Conservation (phyloP, 169 alveolate genomes). For the Theileria luwenshuni region DNA sequence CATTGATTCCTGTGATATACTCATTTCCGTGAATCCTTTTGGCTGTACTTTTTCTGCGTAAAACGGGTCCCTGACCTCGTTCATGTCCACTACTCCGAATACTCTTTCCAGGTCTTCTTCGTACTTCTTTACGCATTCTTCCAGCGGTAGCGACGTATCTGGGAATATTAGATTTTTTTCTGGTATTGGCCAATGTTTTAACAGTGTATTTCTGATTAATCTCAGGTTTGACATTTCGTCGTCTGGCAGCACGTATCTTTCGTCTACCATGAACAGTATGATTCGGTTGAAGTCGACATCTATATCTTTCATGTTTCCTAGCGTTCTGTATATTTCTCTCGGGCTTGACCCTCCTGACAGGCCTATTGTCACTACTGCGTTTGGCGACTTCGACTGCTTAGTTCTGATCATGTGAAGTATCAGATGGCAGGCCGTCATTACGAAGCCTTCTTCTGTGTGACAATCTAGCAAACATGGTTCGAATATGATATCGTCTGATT, state of each 20-base stretch:
- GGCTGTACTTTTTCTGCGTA: not conserved
- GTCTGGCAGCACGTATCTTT: constrained; percentile 60
- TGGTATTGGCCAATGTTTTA: constrained; percentile 66
- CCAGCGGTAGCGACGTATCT: constrained; percentile 59
- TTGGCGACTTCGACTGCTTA: constrained; percentile 59
- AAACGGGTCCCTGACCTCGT: not conserved
- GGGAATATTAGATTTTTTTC: constrained; percentile 63
- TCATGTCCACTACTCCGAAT: constrained; percentile 41
- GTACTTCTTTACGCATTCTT: constrained; percentile 62
- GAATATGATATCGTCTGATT: constrained; percentile 37
- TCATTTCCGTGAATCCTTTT: not conserved
- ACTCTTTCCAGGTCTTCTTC: constrained; percentile 57
- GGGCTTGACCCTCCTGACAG: constrained; percentile 67
- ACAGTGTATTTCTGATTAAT: constrained; percentile 59
- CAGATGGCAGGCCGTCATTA: constrained; percentile 59
- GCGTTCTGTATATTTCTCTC: constrained; percentile 30
- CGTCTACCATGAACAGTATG: constrained; percentile 62
- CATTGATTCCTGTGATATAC: not conserved
- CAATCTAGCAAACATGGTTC: constrained; percentile 69
- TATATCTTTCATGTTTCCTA: constrained; percentile 44
- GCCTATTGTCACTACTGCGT: constrained; percentile 51
- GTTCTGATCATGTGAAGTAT: constrained; percentile 54
- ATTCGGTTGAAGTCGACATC: constrained; percentile 63
- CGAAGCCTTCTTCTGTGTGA: constrained; percentile 71
- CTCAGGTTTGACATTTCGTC: constrained; percentile 65